A percentile compares a stretch with the other conserved stretches of the same genome.
phyloP scores from a whole-genome alignment of 2,329 filamentous ascomycete species.

The Phialophora expanda region DNA sequence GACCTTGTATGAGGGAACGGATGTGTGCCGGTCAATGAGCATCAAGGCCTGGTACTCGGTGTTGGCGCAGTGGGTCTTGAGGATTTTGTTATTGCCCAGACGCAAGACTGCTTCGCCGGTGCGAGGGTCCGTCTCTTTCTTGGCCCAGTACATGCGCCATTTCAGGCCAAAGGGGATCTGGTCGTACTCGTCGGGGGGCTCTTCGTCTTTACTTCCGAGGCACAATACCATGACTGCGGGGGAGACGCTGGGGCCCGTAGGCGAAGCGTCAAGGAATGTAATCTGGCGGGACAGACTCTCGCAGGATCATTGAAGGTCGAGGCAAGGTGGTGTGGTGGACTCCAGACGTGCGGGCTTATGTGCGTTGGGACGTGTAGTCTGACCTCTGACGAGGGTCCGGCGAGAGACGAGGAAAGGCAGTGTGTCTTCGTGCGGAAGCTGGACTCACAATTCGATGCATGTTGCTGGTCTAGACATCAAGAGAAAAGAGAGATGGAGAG shows the following conservation, averaged over 20 bases:
- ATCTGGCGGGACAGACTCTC: conserved; percentile 4
- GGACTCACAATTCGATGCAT: conserved; percentile 30
- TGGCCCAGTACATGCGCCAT: conserved; percentile 38
- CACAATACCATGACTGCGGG: conserved; percentile 35
- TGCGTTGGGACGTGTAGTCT: conserved; percentile 10
- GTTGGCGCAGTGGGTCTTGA: conserved; percentile 38
- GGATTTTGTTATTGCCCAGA: conserved; percentile 34
- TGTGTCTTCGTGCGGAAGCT: conserved; percentile 24
- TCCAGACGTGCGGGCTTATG: conserved; percentile 3
- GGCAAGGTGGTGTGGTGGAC: background rate
- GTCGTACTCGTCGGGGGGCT: conserved; percentile 39
- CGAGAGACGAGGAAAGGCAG: conserved; percentile 25
- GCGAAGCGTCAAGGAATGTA: conserved; percentile 1
- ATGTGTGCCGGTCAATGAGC: conserved; percentile 38
- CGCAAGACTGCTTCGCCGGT: conserved; percentile 35
- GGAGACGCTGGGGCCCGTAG: background rate
- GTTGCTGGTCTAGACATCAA: conserved; percentile 27
- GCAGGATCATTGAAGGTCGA: conserved; percentile 20
- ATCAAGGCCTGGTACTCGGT: conserved; percentile 39
- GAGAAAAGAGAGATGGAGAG: conserved; percentile 11
- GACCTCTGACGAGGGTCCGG: conserved; percentile 30
- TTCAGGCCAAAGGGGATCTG: conserved; percentile 34
- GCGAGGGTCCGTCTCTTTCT: conserved; percentile 35
- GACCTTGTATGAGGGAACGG: conserved; percentile 37
- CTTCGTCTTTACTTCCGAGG: conserved; percentile 33